Percentiles rank a stretch among this genome's conserved stretches.
Evolutionary conservation across 768 basidiomycete genomes (phyloP).

Genomic region (Tylopilus vinaceipallidus): DNA sequence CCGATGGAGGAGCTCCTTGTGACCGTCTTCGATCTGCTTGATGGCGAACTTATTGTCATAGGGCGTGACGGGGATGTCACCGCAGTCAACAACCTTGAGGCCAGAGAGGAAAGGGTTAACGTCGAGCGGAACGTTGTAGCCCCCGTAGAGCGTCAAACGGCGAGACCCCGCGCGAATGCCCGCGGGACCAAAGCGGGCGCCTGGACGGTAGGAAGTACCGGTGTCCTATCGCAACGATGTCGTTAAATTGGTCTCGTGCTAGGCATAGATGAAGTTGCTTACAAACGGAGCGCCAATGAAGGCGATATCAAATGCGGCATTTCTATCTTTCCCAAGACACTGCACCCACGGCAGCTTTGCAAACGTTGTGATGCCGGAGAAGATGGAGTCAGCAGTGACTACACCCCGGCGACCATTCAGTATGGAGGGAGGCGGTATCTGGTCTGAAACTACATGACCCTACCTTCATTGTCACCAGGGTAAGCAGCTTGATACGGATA

Average conservation of each 20-base stretch:
- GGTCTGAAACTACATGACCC: too few relatives aligned
- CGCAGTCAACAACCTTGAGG: slow-evolving; percentile 71
- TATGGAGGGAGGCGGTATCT: background rate
- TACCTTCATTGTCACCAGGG: slow-evolving; percentile 59
- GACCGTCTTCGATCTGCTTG: slow-evolving; percentile 70
- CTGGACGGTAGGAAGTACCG: slow-evolving; percentile 75
- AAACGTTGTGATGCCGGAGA: slow-evolving; percentile 82
- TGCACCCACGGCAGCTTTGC: slow-evolving; percentile 84
- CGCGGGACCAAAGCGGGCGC: slow-evolving; percentile 83
- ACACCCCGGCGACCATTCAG: slow-evolving; percentile 28
- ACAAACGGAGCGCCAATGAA: slow-evolving; percentile 80
- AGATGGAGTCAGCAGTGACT: slow-evolving; percentile 78
- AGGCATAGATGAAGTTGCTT: slow-evolving; percentile 21
- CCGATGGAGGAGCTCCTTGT: slow-evolving; percentile 67
- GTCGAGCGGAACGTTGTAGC: slow-evolving; percentile 73
- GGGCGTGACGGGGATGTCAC: slow-evolving; percentile 75
- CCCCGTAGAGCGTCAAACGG: slow-evolving; percentile 70
- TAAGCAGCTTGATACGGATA: slow-evolving; percentile 61
- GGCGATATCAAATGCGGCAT: slow-evolving; percentile 71
- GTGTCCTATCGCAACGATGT: slow-evolving; percentile 47
- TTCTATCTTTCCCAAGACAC: slow-evolving; percentile 64
- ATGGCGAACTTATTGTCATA: slow-evolving; percentile 76
- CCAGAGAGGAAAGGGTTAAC: slow-evolving; percentile 72
- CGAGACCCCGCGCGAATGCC: slow-evolving; percentile 81
- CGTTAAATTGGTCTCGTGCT: background rate